Base-by-base conservation (phyloP, 1,284 basidiomycete species). In the Calocybe gambosa region DNA sequence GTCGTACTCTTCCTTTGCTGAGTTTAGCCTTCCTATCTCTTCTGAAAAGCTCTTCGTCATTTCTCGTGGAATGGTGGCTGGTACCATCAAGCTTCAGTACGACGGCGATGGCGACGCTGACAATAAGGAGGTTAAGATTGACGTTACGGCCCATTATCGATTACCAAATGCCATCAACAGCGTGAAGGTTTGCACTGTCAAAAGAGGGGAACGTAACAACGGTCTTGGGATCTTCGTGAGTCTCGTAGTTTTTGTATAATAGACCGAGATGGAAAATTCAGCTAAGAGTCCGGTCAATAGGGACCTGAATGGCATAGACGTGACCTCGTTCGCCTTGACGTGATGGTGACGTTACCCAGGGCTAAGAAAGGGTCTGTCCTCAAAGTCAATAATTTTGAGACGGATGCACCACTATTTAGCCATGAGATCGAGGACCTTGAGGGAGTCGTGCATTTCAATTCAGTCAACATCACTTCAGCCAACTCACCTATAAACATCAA, bases 171-270 rank as follows among this genome's bases (percentile, higher is more conserved):
- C 49, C 6, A 53, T 70, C 16, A 55, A 64, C n/a, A 51, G 31
- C n/a, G 59, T 64, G 28, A 49, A 61, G n/a, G 63, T 74, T 28
- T 75, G 73, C 47, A 53, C 47, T 12, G 46, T 67, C 12, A 52
- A 55, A 35, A 55, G 59, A 16, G 49, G 43, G 0, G 62, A 63
- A 1, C 59, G 52, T 1, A 60, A 65, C 42, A 45, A 64, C 41
- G 74, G 71, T 19, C 53, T 75, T 40, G 69, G 71, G 9, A 64
- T 75, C 29, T 68, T 73, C 26, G 73, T 71, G 49, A 48, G 71
- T 62, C 10, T 8, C 13, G 2, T 21, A 19, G 2, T 3, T 33
- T 6, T 19, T 21, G 13, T 13, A 5, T 15, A 12, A 19, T 23
- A 9, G 3, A 2, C n/a, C 13, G 29, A 39, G 7, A 1, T 29